Conservation (phyloP, 495 filamentous ascomycete genomes). For the Thermochaetoides thermophila region DNA sequence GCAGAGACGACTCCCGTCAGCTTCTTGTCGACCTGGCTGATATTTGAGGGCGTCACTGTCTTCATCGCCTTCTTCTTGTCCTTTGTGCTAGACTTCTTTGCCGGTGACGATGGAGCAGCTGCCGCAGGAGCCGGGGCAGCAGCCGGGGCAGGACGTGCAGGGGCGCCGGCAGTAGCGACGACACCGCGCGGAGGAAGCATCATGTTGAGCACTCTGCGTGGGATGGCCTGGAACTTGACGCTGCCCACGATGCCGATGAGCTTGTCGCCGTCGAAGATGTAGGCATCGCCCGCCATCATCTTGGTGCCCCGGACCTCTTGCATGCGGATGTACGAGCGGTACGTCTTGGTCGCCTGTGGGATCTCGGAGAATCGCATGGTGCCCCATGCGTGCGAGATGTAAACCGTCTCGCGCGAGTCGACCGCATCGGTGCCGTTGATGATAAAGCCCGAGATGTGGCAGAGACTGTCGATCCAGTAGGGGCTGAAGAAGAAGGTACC, state of each 20-base stretch:
- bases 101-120: too few species aligned
- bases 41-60: slow-evolving; percentile 26
- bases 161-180: slow-evolving; percentile 15
- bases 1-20: slow-evolving; percentile 24
- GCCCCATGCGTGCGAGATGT: slow-evolving; percentile 70
- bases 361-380: slow-evolving; percentile 54
- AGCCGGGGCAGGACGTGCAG: slow-evolving; percentile 12
- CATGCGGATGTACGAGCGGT: slow-evolving; percentile 60
- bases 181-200: slow-evolving; percentile 46
- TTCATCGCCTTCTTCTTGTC: slow-evolving; percentile 27
- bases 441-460: slow-evolving; percentile 61
- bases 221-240: slow-evolving; percentile 51
- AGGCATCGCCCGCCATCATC: slow-evolving; percentile 45
- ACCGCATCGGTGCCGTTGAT: slow-evolving; percentile 64
- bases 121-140: slow-evolving; percentile 8
- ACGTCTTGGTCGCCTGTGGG: slow-evolving; percentile 47
- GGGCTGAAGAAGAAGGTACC: slow-evolving; percentile 53
- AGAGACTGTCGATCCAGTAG: slow-evolving; percentile 58
- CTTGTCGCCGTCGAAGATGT: slow-evolving; percentile 49
- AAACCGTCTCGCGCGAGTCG: slow-evolving; percentile 55
- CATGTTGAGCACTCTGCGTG: slow-evolving; percentile 50
- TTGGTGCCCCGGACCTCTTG: slow-evolving; percentile 35
- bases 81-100: slow-evolving; percentile 30
- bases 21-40: slow-evolving; percentile 29
- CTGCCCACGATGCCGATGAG: slow-evolving; percentile 39